phyloP scores from a whole-genome alignment of 371 early-diverging fungal species.

The Mortierella sp. region DNA sequence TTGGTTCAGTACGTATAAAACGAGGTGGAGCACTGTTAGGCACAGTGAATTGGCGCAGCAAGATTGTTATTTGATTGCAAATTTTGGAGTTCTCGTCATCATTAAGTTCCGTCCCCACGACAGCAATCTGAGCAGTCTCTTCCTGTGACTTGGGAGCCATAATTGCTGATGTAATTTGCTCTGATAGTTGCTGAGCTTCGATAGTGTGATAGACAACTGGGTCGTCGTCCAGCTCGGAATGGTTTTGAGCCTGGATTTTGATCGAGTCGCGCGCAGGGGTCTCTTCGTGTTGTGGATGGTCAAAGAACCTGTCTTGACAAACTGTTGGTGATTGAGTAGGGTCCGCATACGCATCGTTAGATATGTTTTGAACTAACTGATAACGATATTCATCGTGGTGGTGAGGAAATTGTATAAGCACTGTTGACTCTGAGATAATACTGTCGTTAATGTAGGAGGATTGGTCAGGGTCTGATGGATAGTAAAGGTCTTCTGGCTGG shows the following conservation, averaged over 20 bases:
- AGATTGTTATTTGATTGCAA: background rate
- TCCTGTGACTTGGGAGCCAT: no score
- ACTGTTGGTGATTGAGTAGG: no score
- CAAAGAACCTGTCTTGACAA: no score
- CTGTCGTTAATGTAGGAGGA: background rate
- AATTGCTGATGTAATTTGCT: background rate
- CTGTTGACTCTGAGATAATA: background rate
- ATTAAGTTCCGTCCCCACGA: background rate
- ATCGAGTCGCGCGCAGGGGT: no score
- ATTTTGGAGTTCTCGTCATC: background rate
- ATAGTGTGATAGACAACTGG: no score
- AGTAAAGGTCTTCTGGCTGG: slow-evolving; percentile 18
- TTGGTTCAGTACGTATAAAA: no score
- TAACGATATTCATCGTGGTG: no score
- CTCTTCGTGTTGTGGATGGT: no score
- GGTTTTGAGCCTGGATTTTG: no score
- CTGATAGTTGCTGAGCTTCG: background rate
- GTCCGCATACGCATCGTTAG: no score
- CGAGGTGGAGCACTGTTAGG: background rate
- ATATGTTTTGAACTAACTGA: no score
- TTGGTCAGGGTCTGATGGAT: slow-evolving; percentile 19
- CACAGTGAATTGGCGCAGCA: background rate
- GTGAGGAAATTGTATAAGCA: background rate
- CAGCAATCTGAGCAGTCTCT: background rate
- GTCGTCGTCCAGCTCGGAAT: no score